Evolutionary conservation across 2,329 filamentous ascomycete genomes (phyloP).

Genomic region (Cladosporium phlei): DNA sequence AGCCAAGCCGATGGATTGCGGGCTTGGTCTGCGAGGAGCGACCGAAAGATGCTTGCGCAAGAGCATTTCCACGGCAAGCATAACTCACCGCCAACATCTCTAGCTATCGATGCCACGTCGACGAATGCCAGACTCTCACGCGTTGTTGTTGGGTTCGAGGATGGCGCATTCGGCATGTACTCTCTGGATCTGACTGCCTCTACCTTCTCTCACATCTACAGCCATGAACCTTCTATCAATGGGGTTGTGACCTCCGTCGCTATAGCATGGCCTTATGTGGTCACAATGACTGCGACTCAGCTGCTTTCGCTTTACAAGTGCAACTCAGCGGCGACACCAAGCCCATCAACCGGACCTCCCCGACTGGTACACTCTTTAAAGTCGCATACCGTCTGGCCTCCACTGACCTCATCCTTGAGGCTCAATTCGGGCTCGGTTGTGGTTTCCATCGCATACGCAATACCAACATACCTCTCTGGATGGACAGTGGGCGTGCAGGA

Average conservation of each 20-base stretch:
- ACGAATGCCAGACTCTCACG: conserved; percentile 24
- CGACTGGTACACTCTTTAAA: conserved; percentile 70
- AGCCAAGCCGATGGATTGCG: conserved; percentile 66
- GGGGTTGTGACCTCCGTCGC: conserved; percentile 67
- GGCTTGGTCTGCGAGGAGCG: conserved; percentile 66
- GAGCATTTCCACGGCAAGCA: conserved; percentile 23
- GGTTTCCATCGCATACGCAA: conserved; percentile 82
- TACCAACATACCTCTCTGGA: conserved; percentile 68
- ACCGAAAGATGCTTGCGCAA: conserved; percentile 55
- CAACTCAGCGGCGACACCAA: conserved; percentile 16
- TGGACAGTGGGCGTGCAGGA: conserved; percentile 95
- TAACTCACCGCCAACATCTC: conserved; percentile 51
- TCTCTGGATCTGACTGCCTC: conserved; percentile 46
- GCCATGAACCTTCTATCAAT: conserved; percentile 56
- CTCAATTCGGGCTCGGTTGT: conserved; percentile 59
- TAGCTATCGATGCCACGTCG: conserved; percentile 56
- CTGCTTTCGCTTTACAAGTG: conserved; percentile 73
- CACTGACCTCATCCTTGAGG: conserved; percentile 79
- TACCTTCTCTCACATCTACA: conserved; percentile 50
- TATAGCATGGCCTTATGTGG: conserved; percentile 67
- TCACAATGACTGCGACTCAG: conserved; percentile 72
- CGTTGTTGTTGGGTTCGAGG: conserved; percentile 64
- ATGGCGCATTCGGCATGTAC: conserved; percentile 70
- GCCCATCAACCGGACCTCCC: conserved; percentile 34
- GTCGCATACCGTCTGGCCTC: conserved; percentile 73